A percentile compares a stretch with the other conserved stretches of the same genome.
phyloP scores from a whole-genome alignment of 148 eudicot genomes.

The Rheum nobile region DNA sequence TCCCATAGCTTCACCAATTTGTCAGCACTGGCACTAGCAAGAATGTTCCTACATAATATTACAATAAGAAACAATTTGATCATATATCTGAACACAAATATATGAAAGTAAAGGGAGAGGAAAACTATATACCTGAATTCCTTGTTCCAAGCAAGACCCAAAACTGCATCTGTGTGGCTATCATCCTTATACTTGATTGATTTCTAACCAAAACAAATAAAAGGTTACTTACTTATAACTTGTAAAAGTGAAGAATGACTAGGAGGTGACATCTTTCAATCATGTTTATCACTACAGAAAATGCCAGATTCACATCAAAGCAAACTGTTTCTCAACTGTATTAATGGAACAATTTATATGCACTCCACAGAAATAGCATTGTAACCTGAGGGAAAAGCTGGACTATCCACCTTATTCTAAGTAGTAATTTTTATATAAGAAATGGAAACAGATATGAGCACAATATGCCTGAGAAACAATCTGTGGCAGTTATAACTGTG shows the following conservation, averaged over 20 bases:
- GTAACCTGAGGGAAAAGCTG: not conserved
- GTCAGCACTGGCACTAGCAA: constrained; percentile 97
- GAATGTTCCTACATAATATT: constrained; percentile 49
- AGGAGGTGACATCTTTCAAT: not conserved
- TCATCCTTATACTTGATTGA: constrained; percentile 67
- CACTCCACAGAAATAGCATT: not conserved
- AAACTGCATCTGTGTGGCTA: constrained; percentile 88
- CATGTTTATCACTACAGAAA: not conserved
- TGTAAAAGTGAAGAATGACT: not conserved
- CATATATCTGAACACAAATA: not conserved
- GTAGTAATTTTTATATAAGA: not conserved
- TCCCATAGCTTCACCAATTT: constrained; percentile 93
- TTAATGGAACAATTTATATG: not conserved
- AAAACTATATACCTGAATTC: constrained; percentile 47
- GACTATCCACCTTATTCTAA: not conserved
- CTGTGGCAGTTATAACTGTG: not conserved
- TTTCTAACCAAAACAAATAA: constrained; percentile 27
- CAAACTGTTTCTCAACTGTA: not conserved
- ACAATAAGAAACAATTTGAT: not conserved
- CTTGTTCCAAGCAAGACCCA: constrained; percentile 95
- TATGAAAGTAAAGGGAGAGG: not conserved
- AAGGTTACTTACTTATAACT: not conserved
- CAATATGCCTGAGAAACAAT: not conserved
- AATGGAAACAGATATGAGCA: not conserved
- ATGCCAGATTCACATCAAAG: not conserved